Base-by-base conservation (phyloP, 345 rosid species). In the Combretum micranthum region DNA sequence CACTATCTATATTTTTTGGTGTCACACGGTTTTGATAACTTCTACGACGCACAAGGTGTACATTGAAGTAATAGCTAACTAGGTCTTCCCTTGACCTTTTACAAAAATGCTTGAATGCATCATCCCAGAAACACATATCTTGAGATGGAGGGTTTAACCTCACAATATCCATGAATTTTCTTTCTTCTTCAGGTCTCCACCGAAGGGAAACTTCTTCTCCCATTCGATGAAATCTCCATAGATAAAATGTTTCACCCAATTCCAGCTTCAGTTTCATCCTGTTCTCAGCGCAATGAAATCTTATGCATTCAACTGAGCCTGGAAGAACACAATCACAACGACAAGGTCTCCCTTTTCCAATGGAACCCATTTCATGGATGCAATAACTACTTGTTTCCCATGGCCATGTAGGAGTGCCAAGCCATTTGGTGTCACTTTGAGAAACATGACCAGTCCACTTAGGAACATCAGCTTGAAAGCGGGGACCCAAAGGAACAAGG, bases 41-140 rank as follows among this genome's bases (percentile, higher is more conserved):
- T 74, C 85, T 85, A 26, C 78, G 68, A 57, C 60, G 59, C 60
- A 83, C 52, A 57, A 81, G 67, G 64, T 79, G 83, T 48, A 85
- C 96, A 48, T 88, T 88, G 70, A 76, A 88, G 76, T 74, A 81
- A 60, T 88, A 88, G 72, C 82, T 75, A 54, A 85, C 77, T 16
- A 85, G 52, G n/a, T 83, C 79, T 61, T 71, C 72, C 62, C 72
- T 79, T 52, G 64, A 79, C 85, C 70, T 85, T 39, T 23, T 42
- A 0, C 60, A 62, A 55, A 83, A 83, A 55, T 25, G 42, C 59
- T 55, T 67, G 32, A 22, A 58, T 4, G 82, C 67, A 21, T 70
- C 67, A n/a, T 63, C 60, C 86, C 87, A 79, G 37, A 85, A 81
- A 47, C 13, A 1, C 26, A 37, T 20, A 47, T 72, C 56, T 56